Evolutionary conservation across 2,329 filamentous ascomycete genomes (phyloP).

Genomic region (Cladosporium sp.): DNA sequence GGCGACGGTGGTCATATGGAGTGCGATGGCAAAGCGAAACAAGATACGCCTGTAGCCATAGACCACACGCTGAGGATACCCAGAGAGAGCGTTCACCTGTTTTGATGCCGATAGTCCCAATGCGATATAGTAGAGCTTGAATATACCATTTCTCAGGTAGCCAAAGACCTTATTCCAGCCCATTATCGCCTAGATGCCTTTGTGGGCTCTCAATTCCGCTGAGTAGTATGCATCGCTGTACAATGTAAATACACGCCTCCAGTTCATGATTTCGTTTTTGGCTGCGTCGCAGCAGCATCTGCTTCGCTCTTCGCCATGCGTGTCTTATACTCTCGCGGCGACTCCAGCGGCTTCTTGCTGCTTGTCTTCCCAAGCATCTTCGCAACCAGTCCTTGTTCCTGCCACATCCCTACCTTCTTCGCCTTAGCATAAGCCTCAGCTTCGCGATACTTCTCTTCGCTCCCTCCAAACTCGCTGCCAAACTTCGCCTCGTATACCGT

Average conservation of each 20-base stretch:
- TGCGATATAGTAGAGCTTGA: too few species aligned
- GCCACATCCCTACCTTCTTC: conserved; percentile 61
- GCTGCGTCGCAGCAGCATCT: not conserved
- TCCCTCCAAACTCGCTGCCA: conserved; percentile 79
- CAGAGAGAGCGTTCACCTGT: not conserved
- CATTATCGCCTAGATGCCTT: too few species aligned
- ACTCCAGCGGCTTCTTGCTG: conserved; percentile 60
- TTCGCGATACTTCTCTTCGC: conserved; percentile 58
- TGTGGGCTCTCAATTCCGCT: too few species aligned
- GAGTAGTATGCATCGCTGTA: not conserved
- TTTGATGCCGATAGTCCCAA: too few species aligned
- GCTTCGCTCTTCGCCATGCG: conserved; percentile 40
- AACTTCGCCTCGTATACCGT: conserved; percentile 92
- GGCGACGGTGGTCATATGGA: not conserved
- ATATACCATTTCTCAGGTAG: too few species aligned
- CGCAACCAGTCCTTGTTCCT: conserved; percentile 35
- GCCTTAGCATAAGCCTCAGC: conserved; percentile 51
- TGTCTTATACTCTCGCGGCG: conserved; percentile 81
- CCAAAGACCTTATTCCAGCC: too few species aligned
- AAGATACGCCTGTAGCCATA: not conserved
- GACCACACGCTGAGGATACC: not conserved
- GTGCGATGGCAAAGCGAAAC: not conserved
- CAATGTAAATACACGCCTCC: not conserved
- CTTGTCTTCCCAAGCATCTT: conserved; percentile 46
- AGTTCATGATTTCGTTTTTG: not conserved